phyloP scores from a whole-genome alignment of 192 early-diverging fungal genomes.

The Rhizoclosmatium globosum region DNA sequence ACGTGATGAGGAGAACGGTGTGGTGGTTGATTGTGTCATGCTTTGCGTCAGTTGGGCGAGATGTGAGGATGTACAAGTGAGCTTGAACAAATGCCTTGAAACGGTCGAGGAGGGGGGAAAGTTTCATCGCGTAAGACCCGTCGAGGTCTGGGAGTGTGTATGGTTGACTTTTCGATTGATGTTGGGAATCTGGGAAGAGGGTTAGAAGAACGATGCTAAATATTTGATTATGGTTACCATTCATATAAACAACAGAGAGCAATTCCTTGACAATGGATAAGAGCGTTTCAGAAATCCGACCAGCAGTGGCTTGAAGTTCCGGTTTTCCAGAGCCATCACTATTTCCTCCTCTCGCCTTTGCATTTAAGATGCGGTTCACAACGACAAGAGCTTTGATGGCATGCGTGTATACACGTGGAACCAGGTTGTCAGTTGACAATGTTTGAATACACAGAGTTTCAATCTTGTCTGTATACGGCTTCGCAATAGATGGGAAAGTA shows the following conservation, averaged over 20 bases:
- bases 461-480: constrained; percentile 28
- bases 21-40: constrained; percentile 6
- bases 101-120: neutral
- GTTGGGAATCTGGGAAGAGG: neutral
- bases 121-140: neutral
- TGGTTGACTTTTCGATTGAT: constrained; percentile 26
- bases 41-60: neutral
- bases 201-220: neutral
- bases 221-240: neutral
- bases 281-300: constrained; percentile 10
- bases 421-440: neutral
- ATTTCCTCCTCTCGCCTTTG: neutral
- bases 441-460: constrained; percentile 20
- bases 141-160: constrained; percentile 1
- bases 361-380: constrained; percentile 20
- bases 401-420: neutral
- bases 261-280: constrained; percentile 13
- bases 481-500: constrained; percentile 27
- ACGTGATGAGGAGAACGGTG: constrained; percentile 5
- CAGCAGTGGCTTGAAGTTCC: neutral
- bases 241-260: constrained; percentile 8
- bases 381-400: constrained; percentile 33
- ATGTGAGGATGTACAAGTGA: constrained; percentile 20
- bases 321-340: neutral
- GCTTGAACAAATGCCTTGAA: constrained; percentile 29